Base-by-base conservation (phyloP, 139 green algal genomes). In the Raphidocelis subcapitata region DNA sequence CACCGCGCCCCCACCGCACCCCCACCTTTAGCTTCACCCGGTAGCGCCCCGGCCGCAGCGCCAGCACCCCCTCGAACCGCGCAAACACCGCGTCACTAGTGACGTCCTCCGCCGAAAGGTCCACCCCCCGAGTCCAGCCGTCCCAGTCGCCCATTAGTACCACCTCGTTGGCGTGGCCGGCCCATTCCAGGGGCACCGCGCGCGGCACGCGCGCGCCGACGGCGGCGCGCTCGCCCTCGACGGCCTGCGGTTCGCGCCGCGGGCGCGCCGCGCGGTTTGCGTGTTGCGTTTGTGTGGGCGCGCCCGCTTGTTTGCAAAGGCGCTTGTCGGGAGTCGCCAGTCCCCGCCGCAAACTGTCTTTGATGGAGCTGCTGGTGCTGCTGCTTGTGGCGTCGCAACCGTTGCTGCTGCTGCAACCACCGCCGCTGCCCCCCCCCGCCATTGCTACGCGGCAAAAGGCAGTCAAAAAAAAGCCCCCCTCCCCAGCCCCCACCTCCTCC, bases 131-230 rank as follows among this genome's bases (percentile, higher is more conserved):
- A 0, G 83, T 90, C 88, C 88, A 93, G 32, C 63, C 67, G 71
- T 93, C 88, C 72, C 91, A 93, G 46, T 81, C 66, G 0, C 86
- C 86, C 81, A 87, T 86, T 15, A 91, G 37, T 10, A 51, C 55
- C 33, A 87, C 81, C 72, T 90, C 82, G 44, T 54, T 75, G 26
- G 86, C 86, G 10, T 81, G 67, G 26, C 86, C 86, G 31, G 83
- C 66, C 83, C 84, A 91, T 24, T 76, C 74, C 1, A 91, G 61
- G 15, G 86, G 86, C 44, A 91, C 81, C 52, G 47, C 61, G 44
- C 71, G 37, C 37, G 79, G 75, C 51, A 89, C 84, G 26, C 79
- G 64, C 54, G 49, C 44, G 2, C 56, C 51, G 62, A 88, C 81
- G 23, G 63, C 41, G 4, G 76, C 59, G 8, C 79, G 76, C 64